These are phyloP conservation scores for Clonostachys chloroleuca DNA, from an alignment of 2,329 filamentous ascomycete genomes.

Conservation along the genomic window DNA sequence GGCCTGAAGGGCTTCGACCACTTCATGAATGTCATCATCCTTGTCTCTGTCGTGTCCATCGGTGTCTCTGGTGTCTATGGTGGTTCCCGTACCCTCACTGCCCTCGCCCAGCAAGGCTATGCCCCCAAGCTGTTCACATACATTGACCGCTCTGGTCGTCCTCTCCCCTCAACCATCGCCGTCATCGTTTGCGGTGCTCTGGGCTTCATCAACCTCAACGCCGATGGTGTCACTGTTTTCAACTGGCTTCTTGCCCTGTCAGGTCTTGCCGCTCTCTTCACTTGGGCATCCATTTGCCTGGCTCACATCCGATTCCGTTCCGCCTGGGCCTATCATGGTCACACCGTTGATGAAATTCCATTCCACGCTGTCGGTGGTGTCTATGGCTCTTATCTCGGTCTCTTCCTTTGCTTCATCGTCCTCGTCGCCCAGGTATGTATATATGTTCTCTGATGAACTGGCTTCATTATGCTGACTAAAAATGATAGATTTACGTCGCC, in stretches of 20 bases:
- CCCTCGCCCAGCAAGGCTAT: conserved; percentile 44
- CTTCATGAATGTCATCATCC: conserved; percentile 47
- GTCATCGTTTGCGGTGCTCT: conserved; percentile 37
- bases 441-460: conserved; percentile 6
- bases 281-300: conserved; percentile 60
- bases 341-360: conserved; percentile 61
- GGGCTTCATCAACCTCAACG: conserved; percentile 35
- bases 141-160: conserved; percentile 44
- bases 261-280: conserved; percentile 56
- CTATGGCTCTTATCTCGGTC: conserved; percentile 58
- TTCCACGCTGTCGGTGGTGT: conserved; percentile 58
- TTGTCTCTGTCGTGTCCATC: conserved; percentile 46
- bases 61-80: conserved; percentile 47
- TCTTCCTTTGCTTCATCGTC: conserved; percentile 50
- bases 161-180: conserved; percentile 34
- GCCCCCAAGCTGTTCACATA: conserved; percentile 45
- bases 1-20: conserved; percentile 36
- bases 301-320: conserved; percentile 61
- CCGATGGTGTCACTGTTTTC: conserved; percentile 45
- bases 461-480: neutral
- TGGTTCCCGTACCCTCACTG: conserved; percentile 46
- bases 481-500: conserved; percentile 41
- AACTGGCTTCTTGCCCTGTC: conserved; percentile 60
- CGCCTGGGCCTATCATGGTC: conserved; percentile 54
- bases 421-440: conserved; percentile 46